phyloP scores from a whole-genome alignment of 2,329 filamentous ascomycete species.

The Plectosphaerella sp. region DNA sequence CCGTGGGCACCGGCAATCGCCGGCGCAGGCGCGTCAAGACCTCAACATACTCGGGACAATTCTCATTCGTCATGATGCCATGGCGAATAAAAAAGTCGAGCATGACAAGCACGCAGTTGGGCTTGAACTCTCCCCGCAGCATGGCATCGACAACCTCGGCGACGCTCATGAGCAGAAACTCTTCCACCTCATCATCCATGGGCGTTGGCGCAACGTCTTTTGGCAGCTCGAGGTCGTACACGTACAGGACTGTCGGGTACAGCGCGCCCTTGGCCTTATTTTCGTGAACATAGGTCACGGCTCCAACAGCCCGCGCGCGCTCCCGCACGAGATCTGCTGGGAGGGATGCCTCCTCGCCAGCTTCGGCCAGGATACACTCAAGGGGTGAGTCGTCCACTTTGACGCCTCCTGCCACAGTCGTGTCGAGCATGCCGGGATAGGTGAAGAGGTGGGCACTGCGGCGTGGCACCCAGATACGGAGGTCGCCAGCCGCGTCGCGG shows the following conservation, averaged over 20 bases:
- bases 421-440: constrained; percentile 72
- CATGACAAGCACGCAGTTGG: constrained; percentile 73
- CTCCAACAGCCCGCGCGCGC: constrained; percentile 20
- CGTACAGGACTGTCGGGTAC: constrained; percentile 46
- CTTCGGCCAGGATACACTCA: constrained; percentile 67
- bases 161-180: constrained; percentile 65
- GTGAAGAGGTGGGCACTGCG: constrained; percentile 64
- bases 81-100: constrained; percentile 80
- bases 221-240: constrained; percentile 70
- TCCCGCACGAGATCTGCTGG: constrained; percentile 18
- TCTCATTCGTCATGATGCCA: constrained; percentile 67
- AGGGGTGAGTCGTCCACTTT: constrained; percentile 61
- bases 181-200: constrained; percentile 73
- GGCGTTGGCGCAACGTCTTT: constrained; percentile 57
- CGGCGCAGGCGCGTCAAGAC: constrained; percentile 48
- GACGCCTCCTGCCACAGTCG: constrained; percentile 75
- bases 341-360: constrained; percentile 63
- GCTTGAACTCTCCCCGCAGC: constrained; percentile 71
- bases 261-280: constrained; percentile 12
- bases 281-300: constrained; percentile 22
- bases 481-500: constrained; percentile 27
- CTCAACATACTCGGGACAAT: constrained; percentile 68
- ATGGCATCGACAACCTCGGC: constrained; percentile 56
- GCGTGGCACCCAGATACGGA: constrained; percentile 70
- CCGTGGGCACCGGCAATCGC: constrained; percentile 32